Evolutionary conservation across 225 moss, liverwort and hornwort species (phyloP).

Genomic region (Marchantia polymorpha): DNA sequence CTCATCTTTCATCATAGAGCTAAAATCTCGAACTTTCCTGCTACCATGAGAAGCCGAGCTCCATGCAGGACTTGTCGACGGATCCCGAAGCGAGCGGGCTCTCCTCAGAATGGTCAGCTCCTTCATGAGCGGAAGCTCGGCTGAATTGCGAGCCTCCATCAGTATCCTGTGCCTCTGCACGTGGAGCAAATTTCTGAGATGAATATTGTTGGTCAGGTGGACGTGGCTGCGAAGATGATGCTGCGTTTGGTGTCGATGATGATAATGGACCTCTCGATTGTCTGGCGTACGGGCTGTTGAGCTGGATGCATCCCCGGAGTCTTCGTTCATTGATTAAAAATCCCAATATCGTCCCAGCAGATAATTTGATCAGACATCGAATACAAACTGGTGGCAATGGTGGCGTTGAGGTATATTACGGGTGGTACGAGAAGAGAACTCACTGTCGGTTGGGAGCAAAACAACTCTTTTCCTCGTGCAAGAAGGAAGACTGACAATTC

Average conservation of each 20-base stretch:
- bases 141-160: slow-evolving; percentile 42
- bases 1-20: slow-evolving; percentile 16
- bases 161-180: slow-evolving; percentile 42
- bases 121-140: slow-evolving; percentile 50
- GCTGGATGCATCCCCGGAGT: slow-evolving; percentile 21
- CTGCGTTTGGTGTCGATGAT: slow-evolving; percentile 12
- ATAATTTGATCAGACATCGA: background rate
- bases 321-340: slow-evolving; percentile 18
- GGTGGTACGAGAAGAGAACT: background rate
- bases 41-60: slow-evolving; percentile 43
- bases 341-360: background rate
- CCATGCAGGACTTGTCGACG: slow-evolving; percentile 48
- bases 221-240: slow-evolving; percentile 37
- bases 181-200: slow-evolving; percentile 38
- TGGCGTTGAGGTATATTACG: background rate
- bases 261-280: background rate
- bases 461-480: background rate
- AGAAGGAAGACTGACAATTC: background rate
- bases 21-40: slow-evolving; percentile 14
- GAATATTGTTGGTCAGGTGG: slow-evolving; percentile 41
- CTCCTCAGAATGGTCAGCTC: slow-evolving; percentile 44
- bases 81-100: slow-evolving; percentile 44
- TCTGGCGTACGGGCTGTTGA: background rate
- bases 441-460: no score
- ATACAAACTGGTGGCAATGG: background rate